Conservation (phyloP, 805 yeast species). For the Hanseniaspora opuntiae region DNA sequence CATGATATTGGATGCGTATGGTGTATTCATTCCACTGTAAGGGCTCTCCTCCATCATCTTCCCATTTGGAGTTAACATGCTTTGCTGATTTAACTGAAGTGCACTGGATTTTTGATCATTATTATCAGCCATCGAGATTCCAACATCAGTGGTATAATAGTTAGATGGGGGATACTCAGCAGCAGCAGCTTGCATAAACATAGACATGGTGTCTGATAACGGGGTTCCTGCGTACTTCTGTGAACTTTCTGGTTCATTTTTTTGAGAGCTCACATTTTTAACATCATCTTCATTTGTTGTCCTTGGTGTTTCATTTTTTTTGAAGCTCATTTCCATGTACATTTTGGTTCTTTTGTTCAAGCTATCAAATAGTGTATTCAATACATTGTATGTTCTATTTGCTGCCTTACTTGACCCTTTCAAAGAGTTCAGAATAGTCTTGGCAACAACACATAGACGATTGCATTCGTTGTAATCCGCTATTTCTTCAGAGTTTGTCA, state of each 20-base stretch:
- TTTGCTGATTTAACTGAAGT: neutral
- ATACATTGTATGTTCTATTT: constrained; percentile 60
- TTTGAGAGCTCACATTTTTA: constrained; percentile 13
- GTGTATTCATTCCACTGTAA: neutral
- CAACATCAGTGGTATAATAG: constrained; percentile 10
- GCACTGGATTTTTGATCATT: neutral
- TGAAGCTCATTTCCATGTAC: constrained; percentile 21
- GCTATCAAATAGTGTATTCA: constrained; percentile 69
- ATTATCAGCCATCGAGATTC: constrained; percentile 13
- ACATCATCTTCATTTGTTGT: constrained; percentile 2
- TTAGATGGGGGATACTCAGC: neutral
- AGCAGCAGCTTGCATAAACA: constrained; percentile 6
- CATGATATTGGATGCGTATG: neutral
- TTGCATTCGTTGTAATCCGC: constrained; percentile 44
- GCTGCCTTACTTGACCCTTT: constrained; percentile 71
- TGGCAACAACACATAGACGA: constrained; percentile 71
- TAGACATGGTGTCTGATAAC: constrained; percentile 5
- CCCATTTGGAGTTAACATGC: neutral
- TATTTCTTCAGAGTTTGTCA: constrained; percentile 31
- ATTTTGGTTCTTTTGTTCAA: constrained; percentile 58
- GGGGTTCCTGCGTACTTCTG: neutral
- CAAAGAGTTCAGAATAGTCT: constrained; percentile 53
- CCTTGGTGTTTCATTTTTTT: neutral
- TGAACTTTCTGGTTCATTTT: neutral
- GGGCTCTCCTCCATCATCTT: neutral